Conservation (phyloP, 805 yeast genomes). For the Metschnikowia rubicola region DNA sequence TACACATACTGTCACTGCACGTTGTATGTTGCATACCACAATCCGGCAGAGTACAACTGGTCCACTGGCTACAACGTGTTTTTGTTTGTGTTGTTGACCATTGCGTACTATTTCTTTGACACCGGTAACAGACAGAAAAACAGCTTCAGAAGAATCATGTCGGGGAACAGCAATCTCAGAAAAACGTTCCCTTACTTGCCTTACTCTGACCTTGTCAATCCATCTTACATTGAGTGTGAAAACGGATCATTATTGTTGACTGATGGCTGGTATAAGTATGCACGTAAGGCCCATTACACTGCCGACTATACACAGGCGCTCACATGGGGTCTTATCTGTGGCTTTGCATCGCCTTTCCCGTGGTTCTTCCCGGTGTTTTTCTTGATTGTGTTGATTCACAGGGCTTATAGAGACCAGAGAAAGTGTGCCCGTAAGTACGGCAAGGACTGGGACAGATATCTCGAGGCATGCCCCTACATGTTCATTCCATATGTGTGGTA, state of each 20-base stretch:
- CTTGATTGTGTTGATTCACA: slow-evolving; percentile 80
- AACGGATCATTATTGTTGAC: slow-evolving; percentile 81
- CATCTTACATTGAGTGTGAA: slow-evolving; percentile 78
- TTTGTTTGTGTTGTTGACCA: slow-evolving; percentile 53
- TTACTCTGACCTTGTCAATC: slow-evolving; percentile 74
- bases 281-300: slow-evolving; percentile 92
- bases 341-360: slow-evolving; percentile 82
- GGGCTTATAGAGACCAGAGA: slow-evolving; percentile 82
- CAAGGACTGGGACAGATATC: slow-evolving; percentile 86
- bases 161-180: slow-evolving; percentile 75
- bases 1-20: slow-evolving; percentile 96
- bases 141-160: slow-evolving; percentile 76
- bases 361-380: slow-evolving; percentile 96
- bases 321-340: slow-evolving; percentile 91
- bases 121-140: slow-evolving; percentile 95
- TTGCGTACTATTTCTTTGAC: slow-evolving; percentile 89
- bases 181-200: slow-evolving; percentile 94
- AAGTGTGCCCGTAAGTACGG: slow-evolving; percentile 89
- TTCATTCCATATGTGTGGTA: slow-evolving; percentile 85
- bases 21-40: slow-evolving; percentile 74
- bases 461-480: slow-evolving; percentile 83
- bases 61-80: slow-evolving; percentile 55
- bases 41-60: slow-evolving; percentile 81
- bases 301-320: slow-evolving; percentile 87
- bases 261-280: slow-evolving; percentile 93